phyloP scores from a whole-genome alignment of 129 eudicot genomes.

The Flaveria linearis region DNA sequence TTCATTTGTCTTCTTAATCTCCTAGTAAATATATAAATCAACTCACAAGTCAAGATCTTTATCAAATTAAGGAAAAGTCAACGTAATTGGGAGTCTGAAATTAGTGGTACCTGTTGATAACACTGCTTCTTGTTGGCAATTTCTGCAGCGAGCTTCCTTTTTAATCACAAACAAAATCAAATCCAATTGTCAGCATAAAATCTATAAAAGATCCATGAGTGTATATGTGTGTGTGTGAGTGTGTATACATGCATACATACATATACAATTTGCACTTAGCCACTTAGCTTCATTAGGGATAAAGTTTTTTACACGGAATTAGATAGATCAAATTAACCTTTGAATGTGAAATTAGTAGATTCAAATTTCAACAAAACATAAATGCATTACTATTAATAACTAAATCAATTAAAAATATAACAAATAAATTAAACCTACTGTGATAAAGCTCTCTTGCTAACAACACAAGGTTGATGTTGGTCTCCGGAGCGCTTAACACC shows the following conservation, averaged over 20 bases:
- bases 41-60: constrained; percentile 8
- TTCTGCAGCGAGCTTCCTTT: constrained; percentile 65
- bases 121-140: constrained; percentile 45
- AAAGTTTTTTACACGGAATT: no score
- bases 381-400: constrained; percentile 2
- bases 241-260: no score
- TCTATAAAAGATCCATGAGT: not conserved
- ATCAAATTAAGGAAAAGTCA: not conserved
- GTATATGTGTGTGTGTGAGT: no score
- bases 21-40: constrained; percentile 34
- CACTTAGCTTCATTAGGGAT: not conserved
- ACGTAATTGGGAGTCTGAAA: not conserved
- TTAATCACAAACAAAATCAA: constrained; percentile 18
- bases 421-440: constrained; percentile 45
- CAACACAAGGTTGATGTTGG: constrained; percentile 51
- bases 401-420: not conserved
- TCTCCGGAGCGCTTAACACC: constrained; percentile 21
- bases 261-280: not conserved
- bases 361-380: not conserved
- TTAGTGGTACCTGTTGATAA: constrained; percentile 41
- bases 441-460: constrained; percentile 61
- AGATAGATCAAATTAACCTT: not conserved
- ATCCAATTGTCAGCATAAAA: constrained; percentile 14
- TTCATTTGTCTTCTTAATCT: constrained; percentile 42
- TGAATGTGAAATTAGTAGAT: not conserved